These are phyloP conservation scores for Phytophthora idaei DNA, from an alignment of 352 stramenopile species.

Conservation along the genomic window DNA sequence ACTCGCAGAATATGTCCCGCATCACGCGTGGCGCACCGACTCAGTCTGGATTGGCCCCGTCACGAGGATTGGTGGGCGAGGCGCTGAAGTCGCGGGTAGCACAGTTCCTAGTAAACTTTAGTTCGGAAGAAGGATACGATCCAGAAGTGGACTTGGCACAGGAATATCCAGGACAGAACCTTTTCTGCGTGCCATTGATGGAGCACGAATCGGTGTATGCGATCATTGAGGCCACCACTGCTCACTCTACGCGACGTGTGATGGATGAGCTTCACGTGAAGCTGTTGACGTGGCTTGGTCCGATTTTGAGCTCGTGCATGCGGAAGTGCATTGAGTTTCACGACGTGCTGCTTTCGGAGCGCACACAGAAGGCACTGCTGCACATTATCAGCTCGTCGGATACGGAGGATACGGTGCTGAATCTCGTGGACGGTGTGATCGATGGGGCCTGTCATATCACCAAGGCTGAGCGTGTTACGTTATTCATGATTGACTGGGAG, in stretches of 20 bases:
- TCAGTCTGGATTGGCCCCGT: conserved; percentile 55
- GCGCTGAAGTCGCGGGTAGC: conserved; percentile 41
- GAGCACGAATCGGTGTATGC: conserved; percentile 83
- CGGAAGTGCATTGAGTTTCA: conserved; percentile 88
- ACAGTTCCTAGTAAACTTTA: conserved; percentile 53
- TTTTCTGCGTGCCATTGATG: conserved; percentile 74
- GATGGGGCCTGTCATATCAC: conserved; percentile 82
- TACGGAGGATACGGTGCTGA: conserved; percentile 83
- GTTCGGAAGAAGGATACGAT: conserved; percentile 55
- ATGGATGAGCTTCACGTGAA: conserved; percentile 76
- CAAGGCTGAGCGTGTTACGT: conserved; percentile 70
- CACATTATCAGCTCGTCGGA: conserved; percentile 88
- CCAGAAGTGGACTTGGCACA: conserved; percentile 70
- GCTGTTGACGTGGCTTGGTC: conserved; percentile 77
- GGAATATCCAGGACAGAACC: conserved; percentile 60
- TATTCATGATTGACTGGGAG: conserved; percentile 89
- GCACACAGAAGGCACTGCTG: conserved; percentile 83
- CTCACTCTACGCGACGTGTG: conserved; percentile 38
- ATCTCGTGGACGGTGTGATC: conserved; percentile 86
- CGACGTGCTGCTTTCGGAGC: conserved; percentile 80
- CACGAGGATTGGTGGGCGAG: conserved; percentile 60
- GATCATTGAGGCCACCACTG: conserved; percentile 71
- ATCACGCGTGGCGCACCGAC: conserved; percentile 57
- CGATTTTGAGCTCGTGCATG: conserved; percentile 85
- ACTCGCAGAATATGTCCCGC: conserved; percentile 77